phyloP scores from a whole-genome alignment of 73 alveolate genomes.

The Tetrahymena borealis region DNA sequence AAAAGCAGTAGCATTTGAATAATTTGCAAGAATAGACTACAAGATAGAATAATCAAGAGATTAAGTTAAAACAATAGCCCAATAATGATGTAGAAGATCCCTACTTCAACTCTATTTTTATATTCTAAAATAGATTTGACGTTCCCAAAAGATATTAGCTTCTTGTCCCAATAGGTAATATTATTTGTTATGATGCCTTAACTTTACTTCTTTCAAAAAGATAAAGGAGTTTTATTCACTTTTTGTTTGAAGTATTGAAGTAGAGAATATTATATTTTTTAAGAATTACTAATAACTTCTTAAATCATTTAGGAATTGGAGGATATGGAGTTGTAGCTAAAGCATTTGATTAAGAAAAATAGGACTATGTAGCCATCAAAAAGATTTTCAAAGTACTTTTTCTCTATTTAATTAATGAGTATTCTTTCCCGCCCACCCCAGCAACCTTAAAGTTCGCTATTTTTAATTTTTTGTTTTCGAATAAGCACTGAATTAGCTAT shows the following conservation, averaged over 20 bases:
- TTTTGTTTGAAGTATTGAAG: neutral
- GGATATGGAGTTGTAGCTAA: neutral
- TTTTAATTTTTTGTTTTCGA: too few relatives aligned
- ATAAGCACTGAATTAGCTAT: too few relatives aligned
- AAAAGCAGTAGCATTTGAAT: neutral
- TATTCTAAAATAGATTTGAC: neutral
- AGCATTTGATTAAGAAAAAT: conserved; percentile 17
- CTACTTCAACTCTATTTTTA: neutral
- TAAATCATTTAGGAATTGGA: neutral
- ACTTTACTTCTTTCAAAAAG: too few relatives aligned
- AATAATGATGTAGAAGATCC: neutral
- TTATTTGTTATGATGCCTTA: too few relatives aligned
- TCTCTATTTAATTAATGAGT: too few relatives aligned
- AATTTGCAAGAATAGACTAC: neutral
- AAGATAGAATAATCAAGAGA: neutral
- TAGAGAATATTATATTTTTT: neutral
- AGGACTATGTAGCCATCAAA: conserved; percentile 63
- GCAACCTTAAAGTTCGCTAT: too few relatives aligned
- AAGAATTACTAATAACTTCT: neutral
- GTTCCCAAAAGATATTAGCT: neutral
- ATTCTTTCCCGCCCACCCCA: too few relatives aligned
- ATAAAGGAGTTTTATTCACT: too few relatives aligned
- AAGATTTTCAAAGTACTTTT: conserved; percentile 44
- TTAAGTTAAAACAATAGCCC: neutral
- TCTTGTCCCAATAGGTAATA: neutral